Conservation (phyloP, 2,329 filamentous ascomycete species). For the Pseudohalonectria lignicola region DNA sequence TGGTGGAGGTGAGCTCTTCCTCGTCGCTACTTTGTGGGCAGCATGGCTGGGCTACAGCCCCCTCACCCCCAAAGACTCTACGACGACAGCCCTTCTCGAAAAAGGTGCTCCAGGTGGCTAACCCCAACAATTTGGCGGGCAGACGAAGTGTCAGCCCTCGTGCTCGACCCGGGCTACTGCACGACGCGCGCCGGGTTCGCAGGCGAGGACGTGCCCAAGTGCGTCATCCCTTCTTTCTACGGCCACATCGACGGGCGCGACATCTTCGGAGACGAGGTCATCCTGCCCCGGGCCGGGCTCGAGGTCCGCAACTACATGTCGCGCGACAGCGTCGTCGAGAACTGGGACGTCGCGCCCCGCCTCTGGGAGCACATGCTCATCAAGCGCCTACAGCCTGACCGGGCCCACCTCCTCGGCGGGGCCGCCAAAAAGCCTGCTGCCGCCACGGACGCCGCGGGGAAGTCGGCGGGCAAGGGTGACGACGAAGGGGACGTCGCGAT, state of each 20-base stretch:
- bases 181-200: constrained; percentile 90
- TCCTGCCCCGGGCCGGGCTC: constrained; percentile 64
- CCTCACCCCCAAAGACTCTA: constrained; percentile 1
- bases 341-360: constrained; percentile 86
- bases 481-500: constrained; percentile 50
- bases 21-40: no score
- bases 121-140: constrained; percentile 2
- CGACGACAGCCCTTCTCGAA: constrained; percentile 5
- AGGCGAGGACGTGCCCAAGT: constrained; percentile 94
- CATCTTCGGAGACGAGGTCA: constrained; percentile 83
- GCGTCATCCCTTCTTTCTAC: constrained; percentile 84
- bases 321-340: constrained; percentile 80
- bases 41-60: no score
- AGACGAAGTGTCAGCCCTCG: constrained; percentile 97
- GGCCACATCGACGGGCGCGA: constrained; percentile 46
- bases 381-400: constrained; percentile 71
- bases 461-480: constrained; percentile 45
- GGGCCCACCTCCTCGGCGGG: constrained; percentile 46
- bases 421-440: constrained; percentile 64
- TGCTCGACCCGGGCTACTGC: constrained; percentile 90
- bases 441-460: constrained; percentile 37
- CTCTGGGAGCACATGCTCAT: constrained; percentile 92
- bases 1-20: constrained; percentile 40
- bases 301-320: constrained; percentile 90
- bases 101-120: constrained; percentile 9